Evolutionary conservation across 2,329 filamentous ascomycete species (phyloP).

Genomic region (Acrocalymma vagum): DNA sequence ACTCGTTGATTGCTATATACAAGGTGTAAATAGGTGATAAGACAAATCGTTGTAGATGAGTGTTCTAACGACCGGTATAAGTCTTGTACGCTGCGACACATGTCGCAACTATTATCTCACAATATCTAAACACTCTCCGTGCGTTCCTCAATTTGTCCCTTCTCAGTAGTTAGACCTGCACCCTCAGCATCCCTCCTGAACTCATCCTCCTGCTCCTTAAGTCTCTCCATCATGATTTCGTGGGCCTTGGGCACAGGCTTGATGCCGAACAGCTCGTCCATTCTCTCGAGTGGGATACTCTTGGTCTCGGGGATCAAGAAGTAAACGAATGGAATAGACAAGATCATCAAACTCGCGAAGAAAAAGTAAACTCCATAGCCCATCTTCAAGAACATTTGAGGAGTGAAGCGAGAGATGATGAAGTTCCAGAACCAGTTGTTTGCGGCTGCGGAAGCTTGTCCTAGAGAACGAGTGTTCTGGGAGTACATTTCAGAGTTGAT

Average conservation of each 20-base stretch:
- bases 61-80: too few species aligned
- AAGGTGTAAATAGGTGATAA: too few species aligned
- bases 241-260: constrained; percentile 52
- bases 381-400: constrained; percentile 65
- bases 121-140: constrained; percentile 18
- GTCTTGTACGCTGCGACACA: too few species aligned
- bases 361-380: constrained; percentile 56
- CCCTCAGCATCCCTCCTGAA: constrained; percentile 50
- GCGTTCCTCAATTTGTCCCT: constrained; percentile 41
- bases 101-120: too few species aligned
- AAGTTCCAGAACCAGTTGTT: constrained; percentile 81
- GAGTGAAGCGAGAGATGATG: constrained; percentile 72
- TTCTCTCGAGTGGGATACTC: constrained; percentile 54
- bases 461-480: constrained; percentile 69
- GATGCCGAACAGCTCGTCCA: constrained; percentile 57
- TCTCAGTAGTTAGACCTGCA: constrained; percentile 33
- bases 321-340: constrained; percentile 55
- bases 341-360: constrained; percentile 58
- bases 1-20: too few species aligned
- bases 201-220: constrained; percentile 48
- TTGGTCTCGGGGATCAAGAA: constrained; percentile 56
- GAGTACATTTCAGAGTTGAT: constrained; percentile 79
- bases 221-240: constrained; percentile 47
- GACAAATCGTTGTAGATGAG: too few species aligned
- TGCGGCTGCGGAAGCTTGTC: constrained; percentile 74